phyloP scores from a whole-genome alignment of 2,329 filamentous ascomycete species.

The Fonsecaea multimorphosa region DNA sequence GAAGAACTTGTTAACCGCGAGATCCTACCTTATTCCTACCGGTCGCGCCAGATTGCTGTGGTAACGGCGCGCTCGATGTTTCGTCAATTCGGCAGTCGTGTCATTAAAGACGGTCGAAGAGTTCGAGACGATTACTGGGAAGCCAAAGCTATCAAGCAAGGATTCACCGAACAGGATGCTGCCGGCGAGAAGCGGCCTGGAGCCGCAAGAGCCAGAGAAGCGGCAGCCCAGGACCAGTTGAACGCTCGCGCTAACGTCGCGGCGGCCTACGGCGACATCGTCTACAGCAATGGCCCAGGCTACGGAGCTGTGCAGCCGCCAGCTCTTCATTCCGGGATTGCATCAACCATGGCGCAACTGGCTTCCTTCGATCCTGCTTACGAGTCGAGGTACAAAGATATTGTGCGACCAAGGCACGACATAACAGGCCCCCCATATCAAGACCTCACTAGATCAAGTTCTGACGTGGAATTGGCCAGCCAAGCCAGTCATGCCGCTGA shows the following conservation, averaged over 20 bases:
- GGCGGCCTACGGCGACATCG: constrained; percentile 77
- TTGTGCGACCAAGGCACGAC: constrained; percentile 86
- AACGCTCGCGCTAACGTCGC: constrained; percentile 60
- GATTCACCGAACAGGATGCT: constrained; percentile 94
- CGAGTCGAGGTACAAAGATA: constrained; percentile 82
- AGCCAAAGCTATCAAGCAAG: constrained; percentile 93
- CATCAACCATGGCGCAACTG: constrained; percentile 72
- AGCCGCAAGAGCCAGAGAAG: constrained; percentile 84
- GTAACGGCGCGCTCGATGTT: constrained; percentile 99
- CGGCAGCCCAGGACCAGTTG: constrained; percentile 66
- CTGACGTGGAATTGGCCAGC: constrained; percentile 77
- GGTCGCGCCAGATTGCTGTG: constrained; percentile 97
- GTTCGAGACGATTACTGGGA: constrained; percentile 99
- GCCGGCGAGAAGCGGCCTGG: constrained; percentile 96
- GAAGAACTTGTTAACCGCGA: constrained; percentile 95
- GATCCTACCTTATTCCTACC: constrained; percentile 94
- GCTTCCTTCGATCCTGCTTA: constrained; percentile 85
- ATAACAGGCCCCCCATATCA: constrained; percentile 86
- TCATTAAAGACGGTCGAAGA: constrained; percentile 85
- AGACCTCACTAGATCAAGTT: constrained; percentile 79
- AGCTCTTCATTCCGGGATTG: constrained; percentile 74
- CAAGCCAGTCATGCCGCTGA: constrained; percentile 89
- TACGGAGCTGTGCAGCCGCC: constrained; percentile 72
- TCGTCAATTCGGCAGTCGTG: constrained; percentile 92
- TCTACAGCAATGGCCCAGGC: constrained; percentile 75